These are phyloP conservation scores for Quercus alba DNA, from an alignment of 306 rosid species.

Conservation along the genomic window DNA sequence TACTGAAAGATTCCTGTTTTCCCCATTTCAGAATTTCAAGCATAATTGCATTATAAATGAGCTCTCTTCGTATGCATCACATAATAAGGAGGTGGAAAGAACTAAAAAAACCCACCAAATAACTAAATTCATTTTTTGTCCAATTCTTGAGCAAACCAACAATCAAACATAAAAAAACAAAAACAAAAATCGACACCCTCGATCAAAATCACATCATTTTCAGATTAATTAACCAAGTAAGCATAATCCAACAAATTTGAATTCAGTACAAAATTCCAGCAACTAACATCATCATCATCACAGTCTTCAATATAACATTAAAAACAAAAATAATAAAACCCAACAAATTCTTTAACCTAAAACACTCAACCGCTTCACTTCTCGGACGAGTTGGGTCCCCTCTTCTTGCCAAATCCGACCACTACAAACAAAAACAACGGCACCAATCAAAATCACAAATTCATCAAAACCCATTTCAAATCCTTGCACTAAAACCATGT, in stretches of 20 bases:
- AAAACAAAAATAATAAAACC: not conserved
- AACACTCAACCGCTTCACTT: constrained; percentile 23
- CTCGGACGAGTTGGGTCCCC: constrained; percentile 62
- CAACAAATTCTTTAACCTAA: not conserved
- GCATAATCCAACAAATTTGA: not conserved
- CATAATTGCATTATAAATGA: not conserved
- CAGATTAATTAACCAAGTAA: not conserved
- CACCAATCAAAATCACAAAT: not conserved
- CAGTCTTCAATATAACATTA: not conserved
- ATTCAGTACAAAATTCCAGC: not conserved
- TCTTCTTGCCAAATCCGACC: constrained; percentile 58
- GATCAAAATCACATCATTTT: not conserved
- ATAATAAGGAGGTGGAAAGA: not conserved
- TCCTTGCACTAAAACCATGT: not conserved
- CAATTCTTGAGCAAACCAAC: not conserved
- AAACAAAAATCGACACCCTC: not conserved
- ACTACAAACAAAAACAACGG: constrained; percentile 25
- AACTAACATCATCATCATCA: not conserved
- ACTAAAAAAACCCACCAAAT: not conserved
- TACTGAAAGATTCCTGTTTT: not conserved
- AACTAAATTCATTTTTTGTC: not conserved
- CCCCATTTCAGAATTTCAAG: not conserved
- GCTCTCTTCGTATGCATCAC: not conserved
- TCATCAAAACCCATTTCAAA: not conserved
- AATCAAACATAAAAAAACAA: too few relatives aligned